These are phyloP conservation scores for Collybia mongolica DNA, from an alignment of 768 basidiomycete genomes.

Conservation along the genomic window DNA sequence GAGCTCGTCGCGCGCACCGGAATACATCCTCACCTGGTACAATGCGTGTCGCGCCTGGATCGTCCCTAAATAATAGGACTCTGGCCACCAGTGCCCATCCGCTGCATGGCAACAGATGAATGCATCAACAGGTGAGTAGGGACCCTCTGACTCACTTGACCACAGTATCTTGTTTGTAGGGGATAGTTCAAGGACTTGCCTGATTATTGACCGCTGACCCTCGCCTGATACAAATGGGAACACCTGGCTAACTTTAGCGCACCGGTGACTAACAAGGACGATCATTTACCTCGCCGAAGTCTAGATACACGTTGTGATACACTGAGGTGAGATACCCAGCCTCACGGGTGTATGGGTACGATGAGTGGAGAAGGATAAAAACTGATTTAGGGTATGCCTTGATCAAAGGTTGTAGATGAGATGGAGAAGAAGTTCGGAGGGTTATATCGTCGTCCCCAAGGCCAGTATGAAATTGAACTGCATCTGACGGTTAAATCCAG, in stretches of 20 bases:
- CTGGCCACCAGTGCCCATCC: conserved; percentile 77
- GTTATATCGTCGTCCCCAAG: conserved; percentile 74
- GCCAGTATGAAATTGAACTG: conserved; percentile 86
- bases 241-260: conserved; percentile 31
- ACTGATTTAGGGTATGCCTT: conserved; percentile 56
- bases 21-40: conserved; percentile 43
- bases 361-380: conserved; percentile 71
- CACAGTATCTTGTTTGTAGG: conserved; percentile 82
- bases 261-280: not conserved
- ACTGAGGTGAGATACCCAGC: conserved; percentile 75
- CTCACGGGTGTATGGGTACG: conserved; percentile 79
- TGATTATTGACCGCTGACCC: conserved; percentile 60
- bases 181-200: conserved; percentile 65
- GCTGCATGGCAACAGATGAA: conserved; percentile 25
- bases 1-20: not conserved
- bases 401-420: conserved; percentile 68
- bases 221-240: conserved; percentile 65
- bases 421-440: conserved; percentile 56
- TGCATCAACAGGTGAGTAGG: not conserved
- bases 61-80: conserved; percentile 68
- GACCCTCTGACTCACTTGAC: conserved; percentile 54
- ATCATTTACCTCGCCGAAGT: conserved; percentile 66
- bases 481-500: not conserved
- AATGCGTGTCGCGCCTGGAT: conserved; percentile 63
- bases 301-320: conserved; percentile 73